A percentile compares a stretch with the other conserved stretches of the same genome.
phyloP scores from a whole-genome alignment of 306 rosid genomes.

The Lathyrus aphaca region DNA sequence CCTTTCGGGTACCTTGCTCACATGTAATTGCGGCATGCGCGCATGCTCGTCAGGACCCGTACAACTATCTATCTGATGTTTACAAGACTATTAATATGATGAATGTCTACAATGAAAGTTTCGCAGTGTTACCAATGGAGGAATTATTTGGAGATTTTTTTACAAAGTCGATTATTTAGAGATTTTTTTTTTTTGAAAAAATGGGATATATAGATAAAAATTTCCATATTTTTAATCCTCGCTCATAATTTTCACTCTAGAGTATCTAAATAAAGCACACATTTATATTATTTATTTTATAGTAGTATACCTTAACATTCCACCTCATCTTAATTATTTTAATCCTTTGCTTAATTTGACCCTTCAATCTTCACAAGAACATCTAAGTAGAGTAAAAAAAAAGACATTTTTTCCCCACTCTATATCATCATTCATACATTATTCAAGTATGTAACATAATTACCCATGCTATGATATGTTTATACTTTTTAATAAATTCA shows the following conservation, averaged over 20 bases:
- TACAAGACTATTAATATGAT: too few species aligned
- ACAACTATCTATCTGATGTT: too few species aligned
- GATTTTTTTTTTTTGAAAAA: too few species aligned
- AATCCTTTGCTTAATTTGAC: slow-evolving; percentile 28
- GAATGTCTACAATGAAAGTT: too few species aligned
- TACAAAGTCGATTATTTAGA: too few species aligned
- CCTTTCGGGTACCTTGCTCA: too few species aligned
- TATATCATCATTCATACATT: slow-evolving; percentile 29
- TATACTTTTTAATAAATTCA: slow-evolving; percentile 19
- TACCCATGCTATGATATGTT: slow-evolving; percentile 27
- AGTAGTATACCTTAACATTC: slow-evolving; percentile 8
- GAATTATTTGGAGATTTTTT: too few species aligned
- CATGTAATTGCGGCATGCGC: too few species aligned
- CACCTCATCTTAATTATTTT: slow-evolving; percentile 17
- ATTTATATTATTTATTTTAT: background rate
- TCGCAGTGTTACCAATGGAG: too few species aligned
- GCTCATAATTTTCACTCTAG: background rate
- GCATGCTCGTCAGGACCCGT: too few species aligned
- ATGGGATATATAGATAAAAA: too few species aligned
- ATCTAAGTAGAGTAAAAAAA: slow-evolving; percentile 9
- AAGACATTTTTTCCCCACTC: slow-evolving; percentile 9
- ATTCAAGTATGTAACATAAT: slow-evolving; percentile 27
- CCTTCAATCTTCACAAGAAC: slow-evolving; percentile 33
- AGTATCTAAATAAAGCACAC: background rate
- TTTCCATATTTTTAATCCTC: background rate